phyloP scores from a whole-genome alignment of 2,329 filamentous ascomycete genomes.

The Phyllosticta citrichinensis region DNA sequence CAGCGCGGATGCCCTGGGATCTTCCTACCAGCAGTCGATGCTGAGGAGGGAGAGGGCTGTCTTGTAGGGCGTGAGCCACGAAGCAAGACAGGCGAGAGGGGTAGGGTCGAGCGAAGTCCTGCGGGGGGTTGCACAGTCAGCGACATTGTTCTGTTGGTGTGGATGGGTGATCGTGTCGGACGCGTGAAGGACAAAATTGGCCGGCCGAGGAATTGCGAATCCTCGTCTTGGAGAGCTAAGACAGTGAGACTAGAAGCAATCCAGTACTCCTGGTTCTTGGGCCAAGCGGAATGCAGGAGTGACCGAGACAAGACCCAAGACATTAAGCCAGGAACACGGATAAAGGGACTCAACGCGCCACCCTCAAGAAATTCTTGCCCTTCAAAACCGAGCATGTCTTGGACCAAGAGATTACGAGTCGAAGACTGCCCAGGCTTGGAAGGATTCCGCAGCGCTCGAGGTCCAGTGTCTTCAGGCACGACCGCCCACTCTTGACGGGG shows the following conservation, averaged over 20 bases:
- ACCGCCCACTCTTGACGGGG: not conserved
- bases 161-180: slow-evolving; percentile 8
- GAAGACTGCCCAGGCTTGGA: slow-evolving; percentile 1
- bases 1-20: not conserved
- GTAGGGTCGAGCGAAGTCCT: slow-evolving; percentile 5
- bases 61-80: slow-evolving; percentile 5
- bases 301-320: slow-evolving; percentile 7
- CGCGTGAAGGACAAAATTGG: not conserved
- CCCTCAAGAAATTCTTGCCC: slow-evolving; percentile 9
- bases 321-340: slow-evolving; percentile 9
- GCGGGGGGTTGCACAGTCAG: slow-evolving; percentile 2
- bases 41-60: slow-evolving; percentile 3
- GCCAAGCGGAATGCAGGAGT: slow-evolving; percentile 10
- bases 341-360: slow-evolving; percentile 5
- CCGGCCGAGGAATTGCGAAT: not conserved
- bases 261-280: slow-evolving; percentile 9
- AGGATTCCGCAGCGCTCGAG: slow-evolving; percentile 4
- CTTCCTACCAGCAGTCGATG: slow-evolving; percentile 10
- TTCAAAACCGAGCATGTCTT: not conserved
- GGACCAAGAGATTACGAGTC: not conserved
- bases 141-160: not conserved
- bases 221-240: slow-evolving; percentile 1
- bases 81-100: slow-evolving; percentile 4
- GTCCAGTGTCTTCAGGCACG: not conserved
- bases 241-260: not conserved